These are phyloP conservation scores for Chrysoporthe deuterocubensis DNA, from an alignment of 2,329 filamentous ascomycete species.

Conservation along the genomic window DNA sequence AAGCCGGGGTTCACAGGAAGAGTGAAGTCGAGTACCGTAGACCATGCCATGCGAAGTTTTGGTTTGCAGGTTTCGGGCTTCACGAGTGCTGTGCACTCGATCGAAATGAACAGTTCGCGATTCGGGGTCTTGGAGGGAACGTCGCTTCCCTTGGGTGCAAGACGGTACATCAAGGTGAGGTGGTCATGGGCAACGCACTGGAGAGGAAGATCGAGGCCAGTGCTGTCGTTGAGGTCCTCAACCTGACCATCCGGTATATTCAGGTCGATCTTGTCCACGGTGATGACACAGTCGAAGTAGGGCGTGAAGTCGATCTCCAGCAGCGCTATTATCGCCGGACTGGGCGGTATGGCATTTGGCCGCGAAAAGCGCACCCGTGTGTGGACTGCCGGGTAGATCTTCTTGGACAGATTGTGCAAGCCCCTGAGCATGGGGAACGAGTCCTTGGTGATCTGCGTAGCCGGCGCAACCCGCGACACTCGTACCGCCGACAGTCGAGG, in stretches of 20 bases:
- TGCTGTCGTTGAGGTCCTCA: slow-evolving; percentile 58
- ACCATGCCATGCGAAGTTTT: slow-evolving; percentile 68
- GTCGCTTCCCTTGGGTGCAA: slow-evolving; percentile 57
- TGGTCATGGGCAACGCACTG: slow-evolving; percentile 74
- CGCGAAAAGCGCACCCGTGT: slow-evolving; percentile 74
- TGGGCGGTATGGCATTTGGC: slow-evolving; percentile 61
- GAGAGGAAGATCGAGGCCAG: slow-evolving; percentile 58
- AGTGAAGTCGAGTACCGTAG: slow-evolving; percentile 71
- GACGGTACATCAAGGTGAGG: slow-evolving; percentile 73
- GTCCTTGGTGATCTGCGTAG: slow-evolving; percentile 63
- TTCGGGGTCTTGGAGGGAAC: slow-evolving; percentile 49
- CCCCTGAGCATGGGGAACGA: slow-evolving; percentile 66
- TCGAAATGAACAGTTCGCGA: slow-evolving; percentile 61
- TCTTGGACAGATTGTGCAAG: slow-evolving; percentile 64
- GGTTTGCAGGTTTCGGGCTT: slow-evolving; percentile 63
- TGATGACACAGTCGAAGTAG: slow-evolving; percentile 69
- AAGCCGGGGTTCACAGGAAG: slow-evolving; percentile 67
- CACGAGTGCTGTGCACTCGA: slow-evolving; percentile 63
- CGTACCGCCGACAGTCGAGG: slow-evolving; percentile 74
- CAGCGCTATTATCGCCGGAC: slow-evolving; percentile 67
- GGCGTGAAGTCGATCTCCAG: slow-evolving; percentile 76
- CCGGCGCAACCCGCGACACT: slow-evolving; percentile 74
- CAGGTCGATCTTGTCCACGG: slow-evolving; percentile 63
- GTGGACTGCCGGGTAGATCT: slow-evolving; percentile 71
- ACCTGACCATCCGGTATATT: slow-evolving; percentile 61